Base-by-base conservation (phyloP, 352 stramenopile species). In the Albugo candida region DNA sequence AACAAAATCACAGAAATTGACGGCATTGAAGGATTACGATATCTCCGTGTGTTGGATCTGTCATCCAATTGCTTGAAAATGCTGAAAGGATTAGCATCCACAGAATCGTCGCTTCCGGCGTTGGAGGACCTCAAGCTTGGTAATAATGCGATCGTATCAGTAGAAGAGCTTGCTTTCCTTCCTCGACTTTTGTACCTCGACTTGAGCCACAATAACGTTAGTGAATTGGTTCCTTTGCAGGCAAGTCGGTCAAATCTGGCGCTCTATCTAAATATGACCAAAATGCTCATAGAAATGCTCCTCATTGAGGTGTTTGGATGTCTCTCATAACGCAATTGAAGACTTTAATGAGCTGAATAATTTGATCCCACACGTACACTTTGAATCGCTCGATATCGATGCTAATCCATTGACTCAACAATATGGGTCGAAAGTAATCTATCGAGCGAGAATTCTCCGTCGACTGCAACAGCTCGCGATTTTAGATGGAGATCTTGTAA, bases 331-430 rank as follows among this genome's bases (percentile, higher is more conserved):
- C 45, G 51, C 51, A 3, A 39, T 84, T 13, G 38, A 44, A 12
- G 56, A 72, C 27, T 62, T 84, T 41, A 78, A 80, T 53, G 67
- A 87, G 39, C 50, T 84, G 13, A 81, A 82, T 48, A 45, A 51
- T 34, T 41, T 87, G 41, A 63, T 65, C 5, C 44, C 40, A 39
- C 54, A 83, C 38, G 55, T 50, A 3, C 63, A 69, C 21, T 53
- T 87, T 21, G 57, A 64, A 10, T 39, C 59, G 10, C 56, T 87
- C 24, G 57, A 61, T 16, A 59, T 87, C 8, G 2, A 43, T 1
- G 59, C 61, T 2, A 75, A 66, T 21, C 74, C 71, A 12, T 35
- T 85, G 12, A 57, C 63, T 12, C 47, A 55, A 16, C 37, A 50
- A 1, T 60, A 77, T 20, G 51, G 45, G 5, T 75, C 60, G 18